These are phyloP conservation scores for Penicillium angulare DNA, from an alignment of 495 filamentous ascomycete species.

Conservation along the genomic window DNA sequence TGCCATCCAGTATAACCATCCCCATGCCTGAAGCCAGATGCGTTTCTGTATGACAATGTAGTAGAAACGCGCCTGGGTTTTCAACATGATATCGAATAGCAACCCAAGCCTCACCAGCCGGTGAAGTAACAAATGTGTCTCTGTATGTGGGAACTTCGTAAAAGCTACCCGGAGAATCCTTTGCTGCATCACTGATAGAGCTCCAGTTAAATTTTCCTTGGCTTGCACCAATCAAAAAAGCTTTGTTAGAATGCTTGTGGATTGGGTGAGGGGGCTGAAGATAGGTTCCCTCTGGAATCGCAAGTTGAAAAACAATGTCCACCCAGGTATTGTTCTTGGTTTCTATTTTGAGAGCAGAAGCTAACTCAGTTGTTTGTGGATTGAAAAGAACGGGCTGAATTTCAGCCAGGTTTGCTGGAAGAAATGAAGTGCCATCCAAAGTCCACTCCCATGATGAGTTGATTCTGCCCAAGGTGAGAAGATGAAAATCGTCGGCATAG, in stretches of 20 bases:
- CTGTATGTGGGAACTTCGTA: slow-evolving; percentile 43
- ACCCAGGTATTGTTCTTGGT: slow-evolving; percentile 53
- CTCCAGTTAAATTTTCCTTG: slow-evolving; percentile 39
- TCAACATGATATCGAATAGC: slow-evolving; percentile 51
- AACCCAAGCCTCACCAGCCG: slow-evolving; percentile 28
- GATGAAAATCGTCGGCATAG: slow-evolving; percentile 34
- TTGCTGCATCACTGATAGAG: slow-evolving; percentile 40
- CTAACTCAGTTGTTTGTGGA: slow-evolving; percentile 13
- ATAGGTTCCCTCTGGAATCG: slow-evolving; percentile 4
- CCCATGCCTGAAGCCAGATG: slow-evolving; percentile 51
- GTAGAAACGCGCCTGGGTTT: slow-evolving; percentile 50
- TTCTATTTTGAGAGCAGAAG: slow-evolving; percentile 35
- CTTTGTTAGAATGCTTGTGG: slow-evolving; percentile 57
- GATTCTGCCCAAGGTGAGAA: slow-evolving; percentile 31
- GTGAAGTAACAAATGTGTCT: slow-evolving; percentile 43
- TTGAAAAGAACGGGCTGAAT: slow-evolving; percentile 35
- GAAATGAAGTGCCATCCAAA: slow-evolving; percentile 28
- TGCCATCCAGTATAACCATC: slow-evolving; percentile 47
- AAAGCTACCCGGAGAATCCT: slow-evolving; percentile 37
- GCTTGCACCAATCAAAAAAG: slow-evolving; percentile 39
- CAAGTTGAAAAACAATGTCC: slow-evolving; percentile 46
- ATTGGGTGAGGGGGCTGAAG: slow-evolving; percentile 44
- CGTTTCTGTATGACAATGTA: slow-evolving; percentile 55
- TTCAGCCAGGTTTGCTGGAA: slow-evolving; percentile 9
- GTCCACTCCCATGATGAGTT: slow-evolving; percentile 41